These are phyloP conservation scores for Cladophialophora carrionii DNA, from an alignment of 2,329 filamentous ascomycete species.

Conservation along the genomic window DNA sequence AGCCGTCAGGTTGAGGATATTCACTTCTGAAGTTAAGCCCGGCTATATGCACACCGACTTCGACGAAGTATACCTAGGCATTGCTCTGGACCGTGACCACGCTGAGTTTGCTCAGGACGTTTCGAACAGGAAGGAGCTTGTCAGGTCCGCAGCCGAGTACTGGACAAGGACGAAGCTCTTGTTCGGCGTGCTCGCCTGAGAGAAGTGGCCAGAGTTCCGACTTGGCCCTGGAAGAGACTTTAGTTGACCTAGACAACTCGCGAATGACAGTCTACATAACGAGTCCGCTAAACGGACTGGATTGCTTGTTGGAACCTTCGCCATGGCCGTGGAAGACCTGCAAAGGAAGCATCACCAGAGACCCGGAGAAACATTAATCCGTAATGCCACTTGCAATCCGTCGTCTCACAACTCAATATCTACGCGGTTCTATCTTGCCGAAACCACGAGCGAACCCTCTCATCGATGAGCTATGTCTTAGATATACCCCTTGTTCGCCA, in stretches of 20 bases:
- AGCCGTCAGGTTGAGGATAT: constrained; percentile 21
- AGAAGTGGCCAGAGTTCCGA: not conserved
- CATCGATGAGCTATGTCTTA: too few relatives aligned
- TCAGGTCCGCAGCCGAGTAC: constrained; percentile 28
- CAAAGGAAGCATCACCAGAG: not conserved
- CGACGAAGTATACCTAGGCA: constrained; percentile 32
- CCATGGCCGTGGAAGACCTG: too few relatives aligned
- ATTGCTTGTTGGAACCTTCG: not conserved
- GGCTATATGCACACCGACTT: constrained; percentile 31
- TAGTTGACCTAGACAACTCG: not conserved
- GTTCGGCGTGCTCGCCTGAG: constrained; percentile 33
- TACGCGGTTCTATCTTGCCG: not conserved
- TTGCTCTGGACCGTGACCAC: constrained; percentile 22
- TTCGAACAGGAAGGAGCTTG: not conserved
- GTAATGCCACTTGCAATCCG: not conserved
- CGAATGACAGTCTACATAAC: not conserved
- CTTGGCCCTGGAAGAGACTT: not conserved
- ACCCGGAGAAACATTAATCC: not conserved
- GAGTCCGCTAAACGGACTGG: not conserved
- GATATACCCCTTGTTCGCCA: too few relatives aligned
- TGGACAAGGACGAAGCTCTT: constrained; percentile 37
- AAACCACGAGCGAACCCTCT: too few relatives aligned
- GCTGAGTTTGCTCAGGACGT: not conserved
- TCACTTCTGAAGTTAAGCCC: constrained; percentile 16
- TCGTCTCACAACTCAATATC: not conserved